Conservation (phyloP, 805 yeast species). For the Lipomyces anomalus region DNA sequence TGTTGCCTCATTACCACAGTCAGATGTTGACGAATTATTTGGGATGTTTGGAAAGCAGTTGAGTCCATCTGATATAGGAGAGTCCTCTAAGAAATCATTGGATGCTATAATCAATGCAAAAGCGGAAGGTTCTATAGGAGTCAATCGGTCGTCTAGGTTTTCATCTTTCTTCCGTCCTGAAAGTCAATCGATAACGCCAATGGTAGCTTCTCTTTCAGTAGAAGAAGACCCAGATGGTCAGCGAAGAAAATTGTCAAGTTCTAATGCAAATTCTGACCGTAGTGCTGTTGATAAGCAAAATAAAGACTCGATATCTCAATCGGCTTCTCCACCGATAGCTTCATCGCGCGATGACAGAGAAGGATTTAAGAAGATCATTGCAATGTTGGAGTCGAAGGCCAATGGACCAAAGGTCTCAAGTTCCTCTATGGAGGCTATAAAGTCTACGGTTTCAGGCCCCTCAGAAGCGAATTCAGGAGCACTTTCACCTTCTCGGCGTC, state of each 20-base stretch:
- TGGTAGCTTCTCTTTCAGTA: not conserved
- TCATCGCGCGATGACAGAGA: conserved; percentile 29
- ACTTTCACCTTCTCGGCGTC: too few relatives aligned
- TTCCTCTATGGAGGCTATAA: not conserved
- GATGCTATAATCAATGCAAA: conserved; percentile 1
- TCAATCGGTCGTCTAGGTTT: conserved; percentile 19
- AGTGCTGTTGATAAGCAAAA: not conserved
- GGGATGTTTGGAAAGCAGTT: conserved; percentile 9
- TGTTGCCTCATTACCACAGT: conserved; percentile 17
- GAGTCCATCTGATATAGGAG: conserved; percentile 12
- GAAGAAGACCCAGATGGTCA: not conserved
- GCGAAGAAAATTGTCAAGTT: not conserved
- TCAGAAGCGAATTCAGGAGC: too few relatives aligned
- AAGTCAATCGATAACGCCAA: too few relatives aligned
- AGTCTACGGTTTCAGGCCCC: too few relatives aligned
- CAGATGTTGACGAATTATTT: conserved; percentile 24
- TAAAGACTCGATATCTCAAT: not conserved
- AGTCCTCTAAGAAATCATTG: conserved; percentile 6
- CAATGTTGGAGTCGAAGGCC: conserved; percentile 23
- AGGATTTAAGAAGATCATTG: conserved; percentile 33
- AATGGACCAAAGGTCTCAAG: not conserved
- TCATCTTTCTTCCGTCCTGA: conserved; percentile 22
- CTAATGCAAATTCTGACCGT: conserved; percentile 1
- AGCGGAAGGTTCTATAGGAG: conserved; percentile 3
- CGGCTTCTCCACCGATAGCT: conserved; percentile 1